phyloP scores from a whole-genome alignment of 495 filamentous ascomycete genomes.

The Penicillium riverlandense region DNA sequence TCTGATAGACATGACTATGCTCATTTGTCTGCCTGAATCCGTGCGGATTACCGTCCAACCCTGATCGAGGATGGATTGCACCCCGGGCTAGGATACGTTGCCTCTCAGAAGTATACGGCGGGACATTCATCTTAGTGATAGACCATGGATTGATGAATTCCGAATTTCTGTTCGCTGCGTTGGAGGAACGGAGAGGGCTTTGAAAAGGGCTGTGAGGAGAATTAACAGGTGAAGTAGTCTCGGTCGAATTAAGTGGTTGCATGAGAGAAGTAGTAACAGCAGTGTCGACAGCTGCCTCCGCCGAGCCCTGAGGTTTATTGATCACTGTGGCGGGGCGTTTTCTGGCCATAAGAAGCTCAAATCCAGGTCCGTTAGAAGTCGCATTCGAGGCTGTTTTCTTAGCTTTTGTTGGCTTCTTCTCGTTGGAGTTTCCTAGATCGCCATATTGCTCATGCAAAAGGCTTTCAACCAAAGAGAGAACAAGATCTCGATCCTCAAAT shows the following conservation, averaged over 20 bases:
- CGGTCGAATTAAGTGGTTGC: background rate
- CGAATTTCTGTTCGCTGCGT: background rate
- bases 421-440: slow-evolving; percentile 11
- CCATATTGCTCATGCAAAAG: slow-evolving; percentile 53
- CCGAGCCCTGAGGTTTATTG: background rate
- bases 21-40: background rate
- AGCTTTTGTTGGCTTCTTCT: background rate
- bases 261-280: background rate
- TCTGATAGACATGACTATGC: background rate
- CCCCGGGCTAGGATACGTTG: background rate
- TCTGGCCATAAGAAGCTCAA: slow-evolving; percentile 20
- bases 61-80: background rate
- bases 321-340: background rate
- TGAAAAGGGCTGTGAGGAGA: background rate
- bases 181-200: background rate
- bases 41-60: background rate
- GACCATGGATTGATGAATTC: slow-evolving; percentile 26
- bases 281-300: background rate
- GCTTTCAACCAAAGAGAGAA: slow-evolving; percentile 47
- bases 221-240: background rate
- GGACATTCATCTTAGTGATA: slow-evolving; percentile 19
- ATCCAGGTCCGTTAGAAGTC: background rate
- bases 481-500: slow-evolving; percentile 53
- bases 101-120: slow-evolving; percentile 8
- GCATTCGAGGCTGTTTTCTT: background rate